Conservation (phyloP, 768 basidiomycete species). For the Leccinum imitatum region DNA sequence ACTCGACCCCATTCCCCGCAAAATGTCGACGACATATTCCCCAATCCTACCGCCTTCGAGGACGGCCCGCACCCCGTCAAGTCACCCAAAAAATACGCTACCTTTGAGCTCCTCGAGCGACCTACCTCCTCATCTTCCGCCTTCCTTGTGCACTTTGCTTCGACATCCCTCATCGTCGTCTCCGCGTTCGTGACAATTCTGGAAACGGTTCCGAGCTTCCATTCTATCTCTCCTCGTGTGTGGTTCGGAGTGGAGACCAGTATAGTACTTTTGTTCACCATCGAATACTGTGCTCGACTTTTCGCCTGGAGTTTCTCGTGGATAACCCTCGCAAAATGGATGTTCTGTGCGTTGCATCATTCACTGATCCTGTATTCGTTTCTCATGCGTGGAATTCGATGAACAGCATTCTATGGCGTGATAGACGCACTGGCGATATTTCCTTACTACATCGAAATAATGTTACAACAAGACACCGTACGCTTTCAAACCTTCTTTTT, state of each 20-base stretch:
- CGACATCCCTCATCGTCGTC: slow-evolving; percentile 69
- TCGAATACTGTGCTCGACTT: slow-evolving; percentile 75
- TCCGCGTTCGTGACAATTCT: slow-evolving; percentile 76
- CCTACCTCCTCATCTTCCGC: slow-evolving; percentile 76
- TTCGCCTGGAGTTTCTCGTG: slow-evolving; percentile 74
- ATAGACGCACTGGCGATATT: slow-evolving; percentile 83
- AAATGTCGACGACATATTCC: slow-evolving; percentile 41
- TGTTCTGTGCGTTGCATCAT: slow-evolving; percentile 51
- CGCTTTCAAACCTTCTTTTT: slow-evolving; percentile 24
- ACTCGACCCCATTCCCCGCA: slow-evolving; percentile 30
- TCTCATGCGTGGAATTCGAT: not conserved
- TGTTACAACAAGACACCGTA: slow-evolving; percentile 83
- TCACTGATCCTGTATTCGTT: not conserved
- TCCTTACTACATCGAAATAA: slow-evolving; percentile 87
- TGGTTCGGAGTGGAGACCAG: slow-evolving; percentile 91
- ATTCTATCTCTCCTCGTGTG: slow-evolving; percentile 61
- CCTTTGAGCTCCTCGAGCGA: slow-evolving; percentile 74
- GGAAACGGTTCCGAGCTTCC: slow-evolving; percentile 78
- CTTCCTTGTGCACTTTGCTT: slow-evolving; percentile 70
- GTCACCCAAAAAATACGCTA: slow-evolving; percentile 57
- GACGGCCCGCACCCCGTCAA: slow-evolving; percentile 27
- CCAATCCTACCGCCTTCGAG: slow-evolving; percentile 37
- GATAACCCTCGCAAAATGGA: slow-evolving; percentile 62
- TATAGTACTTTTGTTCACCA: slow-evolving; percentile 80
- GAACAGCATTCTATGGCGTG: slow-evolving; percentile 76